Evolutionary conservation across 257 asterid species (phyloP), one percentile per base, ranked within the genome.

Genomic region (Gentiana dahurica): DNA sequence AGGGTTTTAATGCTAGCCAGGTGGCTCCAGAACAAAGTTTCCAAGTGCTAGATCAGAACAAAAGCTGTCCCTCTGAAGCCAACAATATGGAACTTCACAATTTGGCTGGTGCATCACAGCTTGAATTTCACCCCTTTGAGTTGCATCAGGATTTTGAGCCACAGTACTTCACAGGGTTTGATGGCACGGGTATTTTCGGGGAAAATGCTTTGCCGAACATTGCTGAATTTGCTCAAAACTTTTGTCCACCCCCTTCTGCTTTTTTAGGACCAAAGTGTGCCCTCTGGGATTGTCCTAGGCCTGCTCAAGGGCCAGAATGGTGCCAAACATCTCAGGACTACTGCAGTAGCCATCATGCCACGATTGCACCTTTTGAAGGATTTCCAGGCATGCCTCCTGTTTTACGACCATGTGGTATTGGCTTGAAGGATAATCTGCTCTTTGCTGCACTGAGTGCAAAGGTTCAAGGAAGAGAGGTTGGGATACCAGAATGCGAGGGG

Each of bases 251-350:
- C 38, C 98, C 97, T 46, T 77, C 86, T 61, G 96, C 97, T 8
- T 91, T 87, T 67, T 73, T 87, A 71, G 98, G 98, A 51, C 95
- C 97, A 63, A 91, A 85, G 70, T 91, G 98, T 68, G 94, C 98
- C 58, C 95, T 91, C 51, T 91, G 98, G 98, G 98, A 91, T 62
- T 75, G 81, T 57, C 66, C 81, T 4, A 64, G 81, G 57, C 81
- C 77, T 62, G 77, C 77, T 7, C 72, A 68, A 51, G 66, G 75
- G 70, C 65, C 56, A 3, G 71, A 63, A 34, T 71, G 77, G 77
- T 70, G 74, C 60, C 72, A 67, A 58, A 70, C 73, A 57, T 69
- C 73, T 45, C 80, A 67, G 61, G 78, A 75, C 61, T 75, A 68
- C 63, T 75, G 81, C 66, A 71, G 78, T 49, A 61, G 53, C 13